A percentile compares a stretch with the other conserved stretches of the same genome.
Evolutionary conservation across 179 eudicot genomes (phyloP).

Genomic region (Silene vulgaris): DNA sequence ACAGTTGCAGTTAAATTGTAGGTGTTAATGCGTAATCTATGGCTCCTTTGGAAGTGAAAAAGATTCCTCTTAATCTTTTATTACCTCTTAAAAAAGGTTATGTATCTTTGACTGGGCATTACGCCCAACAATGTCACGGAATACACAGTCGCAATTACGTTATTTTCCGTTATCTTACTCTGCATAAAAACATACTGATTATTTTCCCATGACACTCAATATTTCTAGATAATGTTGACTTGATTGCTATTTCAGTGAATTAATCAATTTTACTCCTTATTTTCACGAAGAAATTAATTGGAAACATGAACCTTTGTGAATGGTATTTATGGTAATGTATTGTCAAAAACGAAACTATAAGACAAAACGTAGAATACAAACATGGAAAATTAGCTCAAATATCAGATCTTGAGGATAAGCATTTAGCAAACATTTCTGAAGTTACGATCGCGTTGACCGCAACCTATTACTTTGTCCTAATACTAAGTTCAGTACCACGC

Average conservation of each 20-base stretch:
- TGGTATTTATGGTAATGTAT: neutral
- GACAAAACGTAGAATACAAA: neutral
- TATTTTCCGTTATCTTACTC: too few relatives aligned
- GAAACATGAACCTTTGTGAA: neutral
- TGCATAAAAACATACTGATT: neutral
- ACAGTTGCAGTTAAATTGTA: too few relatives aligned
- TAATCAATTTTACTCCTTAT: too few relatives aligned
- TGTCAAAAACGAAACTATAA: too few relatives aligned
- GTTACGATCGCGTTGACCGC: neutral
- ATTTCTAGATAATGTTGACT: too few relatives aligned
- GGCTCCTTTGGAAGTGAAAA: neutral
- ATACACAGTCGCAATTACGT: neutral
- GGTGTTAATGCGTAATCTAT: neutral
- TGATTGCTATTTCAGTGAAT: neutral
- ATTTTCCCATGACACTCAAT: neutral
- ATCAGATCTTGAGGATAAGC: neutral
- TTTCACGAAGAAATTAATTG: neutral
- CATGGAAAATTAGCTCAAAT: neutral
- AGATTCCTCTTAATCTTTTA: neutral
- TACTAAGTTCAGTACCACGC: neutral
- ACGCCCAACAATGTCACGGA: neutral
- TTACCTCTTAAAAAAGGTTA: neutral
- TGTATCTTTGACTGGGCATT: neutral
- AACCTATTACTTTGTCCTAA: neutral
- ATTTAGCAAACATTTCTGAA: neutral